These are phyloP conservation scores for Pleurotus ostreatus DNA, from an alignment of 768 basidiomycete genomes.

Conservation along the genomic window DNA sequence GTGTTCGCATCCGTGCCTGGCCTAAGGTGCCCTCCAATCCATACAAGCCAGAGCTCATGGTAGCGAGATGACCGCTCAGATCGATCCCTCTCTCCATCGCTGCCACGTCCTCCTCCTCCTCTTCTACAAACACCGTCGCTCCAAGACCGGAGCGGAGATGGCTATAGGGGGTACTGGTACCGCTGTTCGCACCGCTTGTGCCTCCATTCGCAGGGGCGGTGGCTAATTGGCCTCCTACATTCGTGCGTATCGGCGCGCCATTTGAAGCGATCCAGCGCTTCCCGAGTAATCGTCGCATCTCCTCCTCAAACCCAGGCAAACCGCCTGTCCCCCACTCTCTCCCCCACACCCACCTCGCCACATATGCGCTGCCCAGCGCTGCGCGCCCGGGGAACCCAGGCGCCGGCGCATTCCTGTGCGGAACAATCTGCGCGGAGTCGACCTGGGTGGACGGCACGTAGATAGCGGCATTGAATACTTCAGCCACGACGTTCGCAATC, in stretches of 20 bases:
- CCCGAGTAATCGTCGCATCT: conserved; percentile 63
- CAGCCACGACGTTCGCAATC: conserved; percentile 74
- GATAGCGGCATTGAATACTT: conserved; percentile 80
- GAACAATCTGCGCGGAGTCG: conserved; percentile 67
- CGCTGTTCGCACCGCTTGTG: conserved; percentile 55
- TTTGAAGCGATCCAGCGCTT: conserved; percentile 73
- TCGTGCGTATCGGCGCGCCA: conserved; percentile 56
- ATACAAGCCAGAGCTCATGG: conserved; percentile 18
- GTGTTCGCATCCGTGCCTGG: conserved; percentile 46
- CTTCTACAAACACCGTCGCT: conserved; percentile 56
- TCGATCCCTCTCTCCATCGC: conserved; percentile 43
- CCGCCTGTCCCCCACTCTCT: conserved; percentile 49
- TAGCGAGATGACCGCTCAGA: conserved; percentile 21
- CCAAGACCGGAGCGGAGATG: conserved; percentile 46
- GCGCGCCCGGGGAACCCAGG: conserved; percentile 65
- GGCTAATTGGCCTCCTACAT: conserved; percentile 37
- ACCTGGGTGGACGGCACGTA: conserved; percentile 73
- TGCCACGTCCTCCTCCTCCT: conserved; percentile 72
- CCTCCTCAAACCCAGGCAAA: conserved; percentile 73
- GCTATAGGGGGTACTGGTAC: conserved; percentile 65
- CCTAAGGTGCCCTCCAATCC: conserved; percentile 10
- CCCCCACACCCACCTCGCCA: conserved; percentile 86
- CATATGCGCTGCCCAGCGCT: conserved; percentile 70
- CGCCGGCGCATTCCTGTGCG: conserved; percentile 74
- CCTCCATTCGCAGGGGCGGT: conserved; percentile 19